Evolutionary conservation across 176 grass and related monocot species (phyloP).

Genomic region (Thinopyrum elongatum): DNA sequence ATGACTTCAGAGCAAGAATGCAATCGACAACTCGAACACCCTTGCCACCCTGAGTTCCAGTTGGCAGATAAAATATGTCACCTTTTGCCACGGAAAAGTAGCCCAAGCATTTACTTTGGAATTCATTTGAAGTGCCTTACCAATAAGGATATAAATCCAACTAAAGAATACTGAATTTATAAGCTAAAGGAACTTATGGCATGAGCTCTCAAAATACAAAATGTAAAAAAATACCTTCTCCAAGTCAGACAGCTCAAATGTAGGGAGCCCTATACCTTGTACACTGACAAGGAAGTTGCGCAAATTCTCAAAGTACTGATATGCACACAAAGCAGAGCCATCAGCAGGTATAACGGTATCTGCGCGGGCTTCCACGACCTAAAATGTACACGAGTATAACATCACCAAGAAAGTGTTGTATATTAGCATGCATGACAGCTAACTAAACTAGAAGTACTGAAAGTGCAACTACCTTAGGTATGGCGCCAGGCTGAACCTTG

Average conservation of each 20-base stretch:
- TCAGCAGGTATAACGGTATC: constrained; percentile 55
- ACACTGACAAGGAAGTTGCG: constrained; percentile 77
- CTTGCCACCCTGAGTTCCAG: constrained; percentile 73
- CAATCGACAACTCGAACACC: constrained; percentile 74
- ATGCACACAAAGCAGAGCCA: constrained; percentile 79
- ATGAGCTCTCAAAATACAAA: constrained; percentile 14
- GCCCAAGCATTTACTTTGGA: neutral
- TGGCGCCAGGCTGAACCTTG: constrained; percentile 57
- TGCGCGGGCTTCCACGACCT: constrained; percentile 67
- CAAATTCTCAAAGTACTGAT: constrained; percentile 90
- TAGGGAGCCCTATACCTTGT: constrained; percentile 63
- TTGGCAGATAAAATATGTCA: constrained; percentile 22
- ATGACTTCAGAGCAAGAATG: constrained; percentile 74
- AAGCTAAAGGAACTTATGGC: neutral
- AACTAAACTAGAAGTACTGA: neutral
- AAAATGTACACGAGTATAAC: neutral
- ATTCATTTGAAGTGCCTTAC: neutral
- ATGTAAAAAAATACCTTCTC: constrained; percentile 52
- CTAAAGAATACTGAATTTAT: neutral
- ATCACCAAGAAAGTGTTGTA: constrained; percentile 20
- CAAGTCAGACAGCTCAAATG: constrained; percentile 91
- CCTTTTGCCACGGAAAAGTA: neutral
- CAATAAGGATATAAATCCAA: neutral
- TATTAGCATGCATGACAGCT: neutral
- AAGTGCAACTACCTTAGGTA: constrained; percentile 66